These are phyloP conservation scores for Colletotrichum sp. DNA, from an alignment of 2,329 filamentous ascomycete species.

Conservation along the genomic window DNA sequence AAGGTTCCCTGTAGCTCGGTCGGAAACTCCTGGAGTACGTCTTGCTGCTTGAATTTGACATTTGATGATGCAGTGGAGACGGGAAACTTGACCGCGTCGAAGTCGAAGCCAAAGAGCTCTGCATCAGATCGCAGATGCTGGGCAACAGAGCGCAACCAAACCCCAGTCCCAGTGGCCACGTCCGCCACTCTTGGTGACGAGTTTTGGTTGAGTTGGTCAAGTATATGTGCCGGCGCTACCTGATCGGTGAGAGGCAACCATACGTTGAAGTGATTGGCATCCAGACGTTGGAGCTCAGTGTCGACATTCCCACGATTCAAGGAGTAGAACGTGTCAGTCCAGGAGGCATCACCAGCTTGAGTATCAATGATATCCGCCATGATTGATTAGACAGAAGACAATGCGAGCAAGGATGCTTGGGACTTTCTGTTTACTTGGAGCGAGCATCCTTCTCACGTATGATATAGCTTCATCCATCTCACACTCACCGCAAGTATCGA, in stretches of 20 bases:
- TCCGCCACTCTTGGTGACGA: not conserved
- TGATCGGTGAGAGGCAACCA: not conserved
- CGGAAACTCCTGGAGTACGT: not conserved
- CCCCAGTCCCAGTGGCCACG: not conserved
- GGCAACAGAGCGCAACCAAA: not conserved
- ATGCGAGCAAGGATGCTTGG: rapidly evolving
- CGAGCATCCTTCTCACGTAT: not conserved
- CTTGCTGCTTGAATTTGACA: not conserved
- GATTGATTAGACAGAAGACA: not conserved
- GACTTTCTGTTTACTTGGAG: not conserved
- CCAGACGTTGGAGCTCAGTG: not conserved
- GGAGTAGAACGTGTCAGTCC: not conserved
- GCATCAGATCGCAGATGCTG: not conserved
- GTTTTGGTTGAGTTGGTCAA: not conserved
- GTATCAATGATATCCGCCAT: not conserved
- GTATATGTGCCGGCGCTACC: not conserved
- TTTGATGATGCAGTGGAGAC: not conserved
- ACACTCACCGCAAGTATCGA: not conserved
- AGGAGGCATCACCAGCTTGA: not conserved
- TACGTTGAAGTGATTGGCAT: not conserved
- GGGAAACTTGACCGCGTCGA: not conserved
- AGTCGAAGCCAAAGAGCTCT: not conserved
- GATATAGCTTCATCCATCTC: not conserved
- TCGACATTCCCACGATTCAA: not conserved
- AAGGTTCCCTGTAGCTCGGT: not conserved